Conservation (phyloP, 441 rosid genomes). For the Gossypium davidsonii region DNA sequence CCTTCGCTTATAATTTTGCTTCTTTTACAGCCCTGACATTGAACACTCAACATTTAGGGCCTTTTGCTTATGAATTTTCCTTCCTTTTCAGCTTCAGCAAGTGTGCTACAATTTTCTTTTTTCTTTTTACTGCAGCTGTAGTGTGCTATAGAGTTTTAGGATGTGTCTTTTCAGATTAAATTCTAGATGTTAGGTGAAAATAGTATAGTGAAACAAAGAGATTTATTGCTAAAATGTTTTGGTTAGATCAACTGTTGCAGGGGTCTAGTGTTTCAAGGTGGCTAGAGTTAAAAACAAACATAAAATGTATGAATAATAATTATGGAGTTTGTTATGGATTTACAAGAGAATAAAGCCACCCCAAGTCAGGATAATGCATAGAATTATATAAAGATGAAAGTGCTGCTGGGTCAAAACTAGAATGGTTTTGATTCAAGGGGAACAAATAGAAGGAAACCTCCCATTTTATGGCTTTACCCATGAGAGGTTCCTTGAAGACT, state of each 20-base stretch:
- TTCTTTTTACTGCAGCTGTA: too few species aligned
- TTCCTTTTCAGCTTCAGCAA: background rate
- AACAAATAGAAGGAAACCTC: background rate
- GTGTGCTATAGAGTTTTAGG: background rate
- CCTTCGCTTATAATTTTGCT: background rate
- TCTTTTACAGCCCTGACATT: background rate
- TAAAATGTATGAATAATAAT: background rate
- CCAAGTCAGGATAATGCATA: background rate
- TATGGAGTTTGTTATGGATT: slow-evolving; percentile 5
- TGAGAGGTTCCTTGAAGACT: background rate
- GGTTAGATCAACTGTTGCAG: slow-evolving; percentile 4
- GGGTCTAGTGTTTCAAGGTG: background rate
- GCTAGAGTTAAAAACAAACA: background rate
- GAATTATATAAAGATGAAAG: background rate
- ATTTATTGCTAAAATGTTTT: background rate
- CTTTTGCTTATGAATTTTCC: background rate
- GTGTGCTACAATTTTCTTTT: background rate
- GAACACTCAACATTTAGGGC: slow-evolving; percentile 2
- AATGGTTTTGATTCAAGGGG: slow-evolving; percentile 3
- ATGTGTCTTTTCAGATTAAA: background rate
- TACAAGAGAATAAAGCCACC: background rate
- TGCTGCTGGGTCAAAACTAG: background rate
- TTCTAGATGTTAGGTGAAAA: background rate
- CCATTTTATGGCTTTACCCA: slow-evolving; percentile 1
- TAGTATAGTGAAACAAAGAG: background rate